phyloP scores from a whole-genome alignment of 257 asterid species.

The Scutellaria baicalensis region DNA sequence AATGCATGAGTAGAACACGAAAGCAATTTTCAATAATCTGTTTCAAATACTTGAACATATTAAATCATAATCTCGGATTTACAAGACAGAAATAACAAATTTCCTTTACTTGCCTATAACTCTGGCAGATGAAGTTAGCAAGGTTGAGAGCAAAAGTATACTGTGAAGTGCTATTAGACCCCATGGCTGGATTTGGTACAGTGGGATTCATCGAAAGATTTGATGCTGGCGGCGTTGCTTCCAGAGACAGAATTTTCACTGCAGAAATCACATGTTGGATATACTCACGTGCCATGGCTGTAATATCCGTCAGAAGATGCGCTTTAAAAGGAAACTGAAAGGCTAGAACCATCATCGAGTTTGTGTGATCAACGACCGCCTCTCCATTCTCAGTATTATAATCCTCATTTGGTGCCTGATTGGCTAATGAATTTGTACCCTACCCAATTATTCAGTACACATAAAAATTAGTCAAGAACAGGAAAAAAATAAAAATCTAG shows the following conservation, averaged over 20 bases:
- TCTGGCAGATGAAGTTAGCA: conserved; percentile 24
- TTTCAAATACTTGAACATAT: not conserved
- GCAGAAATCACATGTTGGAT: conserved; percentile 20
- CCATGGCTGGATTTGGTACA: conserved; percentile 11
- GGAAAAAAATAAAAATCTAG: not conserved
- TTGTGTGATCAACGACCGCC: not conserved
- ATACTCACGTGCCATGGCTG: conserved; percentile 30
- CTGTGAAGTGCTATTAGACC: conserved; percentile 5
- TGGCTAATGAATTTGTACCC: conserved; percentile 13
- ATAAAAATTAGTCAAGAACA: not conserved
- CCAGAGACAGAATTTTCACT: conserved; percentile 15
- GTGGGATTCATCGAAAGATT: conserved; percentile 6
- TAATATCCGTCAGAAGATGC: conserved; percentile 18
- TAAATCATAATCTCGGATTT: not conserved
- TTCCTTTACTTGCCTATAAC: conserved; percentile 34
- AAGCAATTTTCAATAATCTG: not conserved
- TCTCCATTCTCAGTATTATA: not conserved
- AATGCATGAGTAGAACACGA: not conserved
- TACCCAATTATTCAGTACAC: not conserved
- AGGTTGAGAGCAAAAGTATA: conserved; percentile 11
- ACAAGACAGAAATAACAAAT: not conserved
- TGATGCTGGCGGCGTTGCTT: conserved; percentile 11
- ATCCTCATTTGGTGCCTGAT: not conserved
- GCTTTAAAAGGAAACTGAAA: conserved; percentile 41
- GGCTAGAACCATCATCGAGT: conserved; percentile 25